Base-by-base conservation (phyloP, 2,329 filamentous ascomycete genomes). In the Cercospora zeina region DNA sequence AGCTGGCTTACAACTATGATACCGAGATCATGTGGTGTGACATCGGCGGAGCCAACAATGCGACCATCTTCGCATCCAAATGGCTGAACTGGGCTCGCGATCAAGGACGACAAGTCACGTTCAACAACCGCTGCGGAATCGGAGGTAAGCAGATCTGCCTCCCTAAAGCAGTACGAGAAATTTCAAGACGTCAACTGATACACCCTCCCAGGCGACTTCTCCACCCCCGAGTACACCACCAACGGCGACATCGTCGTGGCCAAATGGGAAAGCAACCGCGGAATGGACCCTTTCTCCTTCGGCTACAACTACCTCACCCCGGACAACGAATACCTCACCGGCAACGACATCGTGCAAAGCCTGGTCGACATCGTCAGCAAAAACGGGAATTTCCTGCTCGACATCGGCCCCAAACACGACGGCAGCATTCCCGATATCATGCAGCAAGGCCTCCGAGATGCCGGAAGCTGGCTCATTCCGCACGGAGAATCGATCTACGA, bases 1-100 rank as follows among this genome's bases (percentile, higher is more conserved):
- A 73, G 3, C 73, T 82, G 0, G 79, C 79, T 1, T 75, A 77
- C 63, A 69, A 73, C 33, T 81, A 81, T 69, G 70, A 71, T 14
- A 77, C 75, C 0, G 80, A 82, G 34, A 79, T 82, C 47, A 78
- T 82, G 78, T 82, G 80, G 80, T 82, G 80, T 69, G 80, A 82
- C 30, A 42, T 67, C 6, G 54, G 54, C 9, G 76, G 74, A 64
- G 77, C 78, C 11, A 78, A 75, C 0, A 42, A 42, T 2, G 30
- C 54, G n/a, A 42, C 37, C 14, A 72, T 68, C 77, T 57, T 57
- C n/a, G 54, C 54, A 5, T 39, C 1, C 70, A 77, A 1, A 2
- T 82, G 79, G 79, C 81, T 75, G 72, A 79, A 78, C 68, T 65
- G 67, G 54, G 75, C 77, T 7, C 71, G 73, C 4, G 16, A 62